phyloP scores from a whole-genome alignment of 805 yeast genomes.

The Metschnikowia baotianmanensis region DNA sequence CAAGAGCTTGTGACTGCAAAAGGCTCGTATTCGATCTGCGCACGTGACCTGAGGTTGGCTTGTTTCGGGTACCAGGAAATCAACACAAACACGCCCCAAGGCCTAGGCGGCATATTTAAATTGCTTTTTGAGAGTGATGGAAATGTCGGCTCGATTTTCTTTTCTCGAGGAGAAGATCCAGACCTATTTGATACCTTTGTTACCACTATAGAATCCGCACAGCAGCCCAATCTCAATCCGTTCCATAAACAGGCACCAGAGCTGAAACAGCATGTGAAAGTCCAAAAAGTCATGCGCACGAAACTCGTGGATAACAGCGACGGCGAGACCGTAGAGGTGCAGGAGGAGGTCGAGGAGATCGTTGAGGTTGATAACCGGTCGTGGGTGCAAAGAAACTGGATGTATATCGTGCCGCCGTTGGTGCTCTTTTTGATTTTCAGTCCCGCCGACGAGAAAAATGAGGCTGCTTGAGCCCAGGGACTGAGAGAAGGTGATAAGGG shows the following conservation, averaged over 20 bases:
- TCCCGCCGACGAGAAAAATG: constrained; percentile 20
- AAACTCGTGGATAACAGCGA: constrained; percentile 21
- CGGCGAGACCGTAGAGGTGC: constrained; percentile 25
- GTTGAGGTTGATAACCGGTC: constrained; percentile 35
- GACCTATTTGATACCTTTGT: constrained; percentile 2
- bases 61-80: constrained; percentile 29
- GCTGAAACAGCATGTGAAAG: constrained; percentile 14
- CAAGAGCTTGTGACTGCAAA: not conserved
- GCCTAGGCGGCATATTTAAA: constrained; percentile 13
- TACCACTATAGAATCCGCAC: constrained; percentile 14
- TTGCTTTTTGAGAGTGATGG: constrained; percentile 7
- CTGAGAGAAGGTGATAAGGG: too few relatives aligned
- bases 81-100: not conserved
- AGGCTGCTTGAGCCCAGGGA: too few relatives aligned
- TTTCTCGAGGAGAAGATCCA: constrained; percentile 1
- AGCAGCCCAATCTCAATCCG: constrained; percentile 33
- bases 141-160: constrained; percentile 5
- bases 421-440: constrained; percentile 35
- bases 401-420: constrained; percentile 53
- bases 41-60: constrained; percentile 28
- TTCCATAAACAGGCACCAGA: constrained; percentile 10
- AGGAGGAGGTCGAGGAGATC: constrained; percentile 22
- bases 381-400: constrained; percentile 62
- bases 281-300: constrained; percentile 19
- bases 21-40: constrained; percentile 31